Conservation (phyloP, 148 eudicot species). For the Agrostemma githago region DNA sequence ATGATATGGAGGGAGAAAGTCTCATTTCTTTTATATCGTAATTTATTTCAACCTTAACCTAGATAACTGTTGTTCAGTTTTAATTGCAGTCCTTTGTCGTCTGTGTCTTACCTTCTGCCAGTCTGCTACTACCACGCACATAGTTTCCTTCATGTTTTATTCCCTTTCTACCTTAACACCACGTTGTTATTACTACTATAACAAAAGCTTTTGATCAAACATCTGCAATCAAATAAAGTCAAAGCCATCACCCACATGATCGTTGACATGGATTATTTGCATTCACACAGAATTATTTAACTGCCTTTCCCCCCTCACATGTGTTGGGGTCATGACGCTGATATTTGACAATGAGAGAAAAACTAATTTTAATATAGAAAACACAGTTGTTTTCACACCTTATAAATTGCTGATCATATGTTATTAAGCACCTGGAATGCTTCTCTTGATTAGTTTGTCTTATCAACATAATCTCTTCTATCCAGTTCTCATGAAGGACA, state of each 20-base stretch:
- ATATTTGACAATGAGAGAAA: not conserved
- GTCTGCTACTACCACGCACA: not conserved
- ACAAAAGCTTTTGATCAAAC: not conserved
- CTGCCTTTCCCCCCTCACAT: not conserved
- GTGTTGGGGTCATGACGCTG: not conserved
- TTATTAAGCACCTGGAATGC: not conserved
- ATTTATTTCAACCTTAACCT: not conserved
- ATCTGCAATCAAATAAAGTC: not conserved
- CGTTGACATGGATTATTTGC: not conserved
- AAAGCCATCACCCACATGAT: not conserved
- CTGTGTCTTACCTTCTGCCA: not conserved
- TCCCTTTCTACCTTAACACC: not conserved
- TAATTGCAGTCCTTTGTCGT: not conserved
- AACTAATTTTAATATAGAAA: not conserved
- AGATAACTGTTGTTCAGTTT: not conserved
- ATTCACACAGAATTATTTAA: not conserved
- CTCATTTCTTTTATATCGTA: not conserved
- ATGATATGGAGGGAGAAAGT: not conserved
- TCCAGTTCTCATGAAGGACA: slow-evolving; percentile 1
- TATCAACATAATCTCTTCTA: not conserved
- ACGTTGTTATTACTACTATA: not conserved
- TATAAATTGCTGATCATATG: not conserved
- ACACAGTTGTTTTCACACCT: not conserved
- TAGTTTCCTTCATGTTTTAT: not conserved
- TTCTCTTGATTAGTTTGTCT: not conserved